phyloP scores from a whole-genome alignment of 2,329 filamentous ascomycete genomes.

The Fusarium sp. region DNA sequence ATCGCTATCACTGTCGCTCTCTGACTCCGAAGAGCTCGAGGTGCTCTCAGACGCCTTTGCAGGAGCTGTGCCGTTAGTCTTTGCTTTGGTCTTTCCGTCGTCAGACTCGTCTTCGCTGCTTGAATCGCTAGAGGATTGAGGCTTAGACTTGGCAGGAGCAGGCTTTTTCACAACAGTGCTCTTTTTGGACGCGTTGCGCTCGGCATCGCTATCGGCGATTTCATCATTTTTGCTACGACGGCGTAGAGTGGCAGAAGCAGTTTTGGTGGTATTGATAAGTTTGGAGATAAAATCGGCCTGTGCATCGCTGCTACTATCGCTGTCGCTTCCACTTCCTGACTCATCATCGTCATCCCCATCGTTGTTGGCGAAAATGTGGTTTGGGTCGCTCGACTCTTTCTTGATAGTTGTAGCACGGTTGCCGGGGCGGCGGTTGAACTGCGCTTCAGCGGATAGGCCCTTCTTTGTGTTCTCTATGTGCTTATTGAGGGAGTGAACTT shows the following conservation, averaged over 20 bases:
- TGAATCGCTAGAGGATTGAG: constrained; percentile 34
- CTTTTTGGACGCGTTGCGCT: constrained; percentile 46
- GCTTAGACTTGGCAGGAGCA: constrained; percentile 26
- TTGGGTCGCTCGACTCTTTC: constrained; percentile 41
- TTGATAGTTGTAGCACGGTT: constrained; percentile 45
- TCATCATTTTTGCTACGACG: constrained; percentile 49
- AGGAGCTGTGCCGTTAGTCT: constrained; percentile 32
- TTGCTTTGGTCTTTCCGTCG: constrained; percentile 31
- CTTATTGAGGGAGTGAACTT: constrained; percentile 50
- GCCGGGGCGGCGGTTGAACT: constrained; percentile 46
- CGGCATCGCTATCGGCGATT: constrained; percentile 55
- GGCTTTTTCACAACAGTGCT: constrained; percentile 26
- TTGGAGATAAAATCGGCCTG: constrained; percentile 48
- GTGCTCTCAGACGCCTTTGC: constrained; percentile 29
- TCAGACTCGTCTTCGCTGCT: constrained; percentile 46
- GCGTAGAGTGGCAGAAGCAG: constrained; percentile 19
- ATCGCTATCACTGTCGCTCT: constrained; percentile 46
- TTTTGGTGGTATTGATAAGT: constrained; percentile 37
- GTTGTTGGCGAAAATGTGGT: constrained; percentile 45
- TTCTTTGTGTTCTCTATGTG: constrained; percentile 52
- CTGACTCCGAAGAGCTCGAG: constrained; percentile 41
- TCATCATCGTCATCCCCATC: constrained; percentile 45
- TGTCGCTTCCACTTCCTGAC: constrained; percentile 45
- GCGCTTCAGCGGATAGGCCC: constrained; percentile 46
- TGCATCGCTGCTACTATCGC: constrained; percentile 25